A percentile compares a stretch with the other conserved stretches of the same genome.
Conservation (phyloP, 1,284 basidiomycete species). For the Pseudozyma thailandica region DNA sequence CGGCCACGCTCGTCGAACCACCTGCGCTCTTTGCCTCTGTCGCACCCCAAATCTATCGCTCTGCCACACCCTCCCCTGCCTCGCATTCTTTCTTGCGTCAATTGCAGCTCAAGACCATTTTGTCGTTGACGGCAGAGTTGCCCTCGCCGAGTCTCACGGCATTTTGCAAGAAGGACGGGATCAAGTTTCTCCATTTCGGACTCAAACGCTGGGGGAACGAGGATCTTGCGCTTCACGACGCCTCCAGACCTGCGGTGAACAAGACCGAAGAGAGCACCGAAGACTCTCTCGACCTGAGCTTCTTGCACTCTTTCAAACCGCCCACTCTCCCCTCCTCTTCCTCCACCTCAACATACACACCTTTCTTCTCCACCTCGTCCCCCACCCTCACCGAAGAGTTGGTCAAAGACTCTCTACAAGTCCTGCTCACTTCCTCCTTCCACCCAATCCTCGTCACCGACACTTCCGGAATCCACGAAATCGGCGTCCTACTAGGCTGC, state of each 20-base stretch:
- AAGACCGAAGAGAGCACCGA: no score
- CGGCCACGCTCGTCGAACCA: constrained; percentile 48
- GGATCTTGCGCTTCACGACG: background rate
- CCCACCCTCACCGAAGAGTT: constrained; percentile 49
- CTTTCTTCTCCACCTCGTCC: constrained; percentile 27
- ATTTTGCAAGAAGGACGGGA: constrained; percentile 45
- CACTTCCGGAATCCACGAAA: constrained; percentile 62
- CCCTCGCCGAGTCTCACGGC: constrained; percentile 44
- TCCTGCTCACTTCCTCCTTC: constrained; percentile 48
- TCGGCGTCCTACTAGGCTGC: constrained; percentile 61
- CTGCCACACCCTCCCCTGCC: constrained; percentile 37
- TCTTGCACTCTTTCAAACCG: constrained; percentile 14
- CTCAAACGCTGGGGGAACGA: constrained; percentile 19
- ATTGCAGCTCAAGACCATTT: constrained; percentile 54
- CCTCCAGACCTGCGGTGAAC: background rate
- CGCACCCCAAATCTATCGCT: constrained; percentile 61
- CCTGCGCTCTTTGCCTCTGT: constrained; percentile 57
- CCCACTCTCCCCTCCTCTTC: constrained; percentile 10
- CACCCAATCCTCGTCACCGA: constrained; percentile 63
- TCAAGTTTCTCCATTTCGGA: constrained; percentile 59
- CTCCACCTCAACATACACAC: background rate
- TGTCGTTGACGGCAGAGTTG: constrained; percentile 60
- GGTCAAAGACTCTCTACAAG: constrained; percentile 60
- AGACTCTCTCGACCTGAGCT: constrained; percentile 9
- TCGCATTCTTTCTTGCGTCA: constrained; percentile 50